These are phyloP conservation scores for Verticillium albo-atrum DNA, from an alignment of 2,329 filamentous ascomycete genomes.

Conservation along the genomic window DNA sequence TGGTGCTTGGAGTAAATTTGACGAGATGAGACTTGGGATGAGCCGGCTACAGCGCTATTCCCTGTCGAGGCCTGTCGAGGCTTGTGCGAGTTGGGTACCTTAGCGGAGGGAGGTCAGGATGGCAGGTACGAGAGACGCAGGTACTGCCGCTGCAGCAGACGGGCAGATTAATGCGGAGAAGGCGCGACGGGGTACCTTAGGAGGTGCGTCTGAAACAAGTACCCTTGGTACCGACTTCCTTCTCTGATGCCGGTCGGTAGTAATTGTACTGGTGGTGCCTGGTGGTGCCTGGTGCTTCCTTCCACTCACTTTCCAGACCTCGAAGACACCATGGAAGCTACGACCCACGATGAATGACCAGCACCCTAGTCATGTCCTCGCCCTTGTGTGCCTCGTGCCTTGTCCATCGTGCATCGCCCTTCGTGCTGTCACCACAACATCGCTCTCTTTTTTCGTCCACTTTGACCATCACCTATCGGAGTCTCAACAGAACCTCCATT, in stretches of 20 bases:
- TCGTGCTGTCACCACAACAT: neutral
- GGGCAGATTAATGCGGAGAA: neutral
- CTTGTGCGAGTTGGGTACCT: neutral
- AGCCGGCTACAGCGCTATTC: conserved; percentile 11
- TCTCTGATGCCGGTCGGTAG: too few species aligned
- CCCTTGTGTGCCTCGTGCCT: neutral
- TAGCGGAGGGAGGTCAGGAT: neutral
- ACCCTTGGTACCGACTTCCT: neutral
- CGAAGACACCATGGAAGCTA: neutral
- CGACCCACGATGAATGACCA: neutral
- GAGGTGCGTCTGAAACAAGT: neutral
- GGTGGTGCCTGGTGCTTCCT: too few species aligned
- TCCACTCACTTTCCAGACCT: neutral
- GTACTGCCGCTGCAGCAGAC: neutral
- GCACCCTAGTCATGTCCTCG: neutral
- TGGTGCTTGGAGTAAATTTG: conserved; percentile 12
- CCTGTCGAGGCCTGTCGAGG: neutral
- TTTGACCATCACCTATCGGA: too few species aligned
- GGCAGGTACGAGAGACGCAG: neutral
- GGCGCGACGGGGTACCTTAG: neutral
- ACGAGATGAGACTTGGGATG: conserved; percentile 17
- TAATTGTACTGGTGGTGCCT: too few species aligned
- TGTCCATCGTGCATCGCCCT: neutral
- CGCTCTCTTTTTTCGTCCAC: too few species aligned
- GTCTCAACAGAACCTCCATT: too few species aligned